Evolutionary conservation across 805 yeast genomes (phyloP).

Genomic region (Metschnikowia baotianmanensis): DNA sequence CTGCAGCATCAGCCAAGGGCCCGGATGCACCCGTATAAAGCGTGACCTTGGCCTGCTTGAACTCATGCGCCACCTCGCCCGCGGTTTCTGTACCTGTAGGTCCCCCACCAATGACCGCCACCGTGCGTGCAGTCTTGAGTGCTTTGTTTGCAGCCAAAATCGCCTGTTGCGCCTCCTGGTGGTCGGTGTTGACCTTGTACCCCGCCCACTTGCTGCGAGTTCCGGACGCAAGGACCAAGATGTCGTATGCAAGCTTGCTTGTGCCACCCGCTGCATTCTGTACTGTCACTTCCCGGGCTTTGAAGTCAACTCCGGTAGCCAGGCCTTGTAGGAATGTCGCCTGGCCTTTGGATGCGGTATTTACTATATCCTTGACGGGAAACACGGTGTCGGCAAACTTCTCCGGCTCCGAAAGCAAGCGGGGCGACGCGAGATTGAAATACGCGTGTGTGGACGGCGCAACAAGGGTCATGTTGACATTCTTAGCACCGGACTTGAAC

Average conservation of each 20-base stretch:
- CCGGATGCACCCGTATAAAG: conserved; percentile 22
- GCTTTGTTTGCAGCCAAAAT: conserved; percentile 17
- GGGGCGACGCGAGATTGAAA: conserved; percentile 30
- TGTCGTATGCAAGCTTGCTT: conserved; percentile 24
- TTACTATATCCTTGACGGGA: conserved; percentile 20
- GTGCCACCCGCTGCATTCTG: conserved; percentile 5
- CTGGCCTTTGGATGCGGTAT: conserved; percentile 16
- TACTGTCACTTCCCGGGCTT: conserved; percentile 19
- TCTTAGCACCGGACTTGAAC: conserved; percentile 6
- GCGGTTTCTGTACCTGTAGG: conserved; percentile 38
- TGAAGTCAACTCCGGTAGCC: conserved; percentile 28
- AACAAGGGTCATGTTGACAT: conserved; percentile 22
- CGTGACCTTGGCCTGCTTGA: conserved; percentile 21
- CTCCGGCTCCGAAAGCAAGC: conserved; percentile 30
- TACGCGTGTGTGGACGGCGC: conserved; percentile 25
- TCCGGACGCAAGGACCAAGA: conserved; percentile 38
- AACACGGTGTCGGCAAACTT: conserved; percentile 18
- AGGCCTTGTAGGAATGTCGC: conserved; percentile 26
- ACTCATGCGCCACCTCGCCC: conserved; percentile 33
- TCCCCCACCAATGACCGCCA: conserved; percentile 42
- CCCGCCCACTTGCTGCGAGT: conserved; percentile 21
- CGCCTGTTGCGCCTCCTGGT: conserved; percentile 17
- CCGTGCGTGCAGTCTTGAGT: conserved; percentile 23
- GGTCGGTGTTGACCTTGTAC: conserved; percentile 25
- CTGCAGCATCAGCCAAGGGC: conserved; percentile 7